phyloP scores from a whole-genome alignment of 495 filamentous ascomycete genomes.

The Mytilinidion resinicola region DNA sequence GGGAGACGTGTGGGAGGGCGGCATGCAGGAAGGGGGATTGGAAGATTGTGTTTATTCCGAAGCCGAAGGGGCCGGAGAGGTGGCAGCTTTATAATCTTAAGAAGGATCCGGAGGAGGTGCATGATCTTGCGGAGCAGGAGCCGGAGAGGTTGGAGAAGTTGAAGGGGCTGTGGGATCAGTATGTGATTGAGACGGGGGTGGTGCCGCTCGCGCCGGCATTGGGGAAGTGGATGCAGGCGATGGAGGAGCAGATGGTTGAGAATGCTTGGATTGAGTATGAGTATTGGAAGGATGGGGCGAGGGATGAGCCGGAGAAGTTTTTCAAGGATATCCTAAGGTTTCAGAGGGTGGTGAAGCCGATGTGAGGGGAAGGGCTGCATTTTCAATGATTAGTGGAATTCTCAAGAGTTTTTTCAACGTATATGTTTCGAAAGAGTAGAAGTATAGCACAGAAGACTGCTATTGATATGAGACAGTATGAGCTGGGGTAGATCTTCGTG shows the following conservation, averaged over 20 bases:
- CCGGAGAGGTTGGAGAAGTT: slow-evolving; percentile 27
- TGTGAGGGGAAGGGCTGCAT: slow-evolving; percentile 23
- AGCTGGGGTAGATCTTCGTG: too few relatives aligned
- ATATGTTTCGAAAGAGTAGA: too few relatives aligned
- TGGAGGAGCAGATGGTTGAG: slow-evolving; percentile 61
- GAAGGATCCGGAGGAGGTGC: slow-evolving; percentile 31
- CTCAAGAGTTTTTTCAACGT: too few relatives aligned
- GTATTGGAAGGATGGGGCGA: slow-evolving; percentile 59
- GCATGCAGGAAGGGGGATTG: slow-evolving; percentile 31
- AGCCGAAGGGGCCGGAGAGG: slow-evolving; percentile 32
- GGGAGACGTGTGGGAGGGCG: slow-evolving; percentile 37
- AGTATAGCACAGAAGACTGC: too few relatives aligned
- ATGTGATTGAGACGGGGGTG: slow-evolving; percentile 56
- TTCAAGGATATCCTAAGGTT: slow-evolving; percentile 47
- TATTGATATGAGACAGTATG: too few relatives aligned
- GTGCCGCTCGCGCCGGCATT: slow-evolving; percentile 37
- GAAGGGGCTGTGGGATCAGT: slow-evolving; percentile 52
- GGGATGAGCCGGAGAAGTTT: slow-evolving; percentile 52
- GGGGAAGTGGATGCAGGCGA: slow-evolving; percentile 49
- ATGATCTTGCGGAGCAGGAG: slow-evolving; percentile 31
- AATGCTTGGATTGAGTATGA: slow-evolving; percentile 65
- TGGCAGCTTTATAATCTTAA: slow-evolving; percentile 35
- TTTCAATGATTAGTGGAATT: too few relatives aligned
- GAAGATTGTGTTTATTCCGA: slow-evolving; percentile 35
- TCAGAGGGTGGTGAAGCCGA: slow-evolving; percentile 46